Evolutionary conservation across 2,329 filamentous ascomycete genomes (phyloP), one percentile per base, ranked within the genome.

Genomic region (Rhynchosporium graminicola): DNA sequence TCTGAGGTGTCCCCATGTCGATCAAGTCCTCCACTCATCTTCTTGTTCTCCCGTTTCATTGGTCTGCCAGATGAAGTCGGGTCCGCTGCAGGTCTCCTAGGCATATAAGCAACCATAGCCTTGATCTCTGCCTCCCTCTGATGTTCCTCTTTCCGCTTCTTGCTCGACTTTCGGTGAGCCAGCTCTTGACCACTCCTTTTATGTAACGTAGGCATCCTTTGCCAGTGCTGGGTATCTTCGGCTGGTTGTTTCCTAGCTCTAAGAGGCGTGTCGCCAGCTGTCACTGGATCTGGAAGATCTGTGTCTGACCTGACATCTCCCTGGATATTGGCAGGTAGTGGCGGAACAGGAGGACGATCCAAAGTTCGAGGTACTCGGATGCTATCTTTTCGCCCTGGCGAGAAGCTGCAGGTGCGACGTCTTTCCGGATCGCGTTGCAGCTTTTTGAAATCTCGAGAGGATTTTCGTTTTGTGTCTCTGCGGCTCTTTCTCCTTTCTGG

Each of bases 41-140:
- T 87, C 75, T 86, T 88, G 72, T 83, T 90, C 68, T 91, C 83
- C 74, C 80, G 80, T 80, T 81, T 84, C 71, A 82, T 76, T 1
- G 81, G 83, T 63, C 85, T 82, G 51, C 89, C 82, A 51, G 85
- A 79, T 59, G 83, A 83, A 74, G 82, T 84, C 38, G 81, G 79
- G 64, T 87, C 83, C 54, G 83, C 82, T 10, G 82, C 82, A 5
- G 87, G 81, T 57, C 90, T 84, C 59, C 80, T 82, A 5, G 90
- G 87, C 68, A 88, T 83, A 64, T 83, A 83, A 46, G 86, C 84
- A 72, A 86, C 90, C 89, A 97, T 91, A 59, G 91, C 87, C 73
- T 88, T 90, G 72, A 97, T 92, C 76, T 97, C 92, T 65, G 91
- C 91, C 76, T 97, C 93, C 62, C 94, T 84, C 63, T 89, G 82